These are phyloP conservation scores for Castanea sativa DNA, from an alignment of 306 rosid genomes.

Conservation along the genomic window DNA sequence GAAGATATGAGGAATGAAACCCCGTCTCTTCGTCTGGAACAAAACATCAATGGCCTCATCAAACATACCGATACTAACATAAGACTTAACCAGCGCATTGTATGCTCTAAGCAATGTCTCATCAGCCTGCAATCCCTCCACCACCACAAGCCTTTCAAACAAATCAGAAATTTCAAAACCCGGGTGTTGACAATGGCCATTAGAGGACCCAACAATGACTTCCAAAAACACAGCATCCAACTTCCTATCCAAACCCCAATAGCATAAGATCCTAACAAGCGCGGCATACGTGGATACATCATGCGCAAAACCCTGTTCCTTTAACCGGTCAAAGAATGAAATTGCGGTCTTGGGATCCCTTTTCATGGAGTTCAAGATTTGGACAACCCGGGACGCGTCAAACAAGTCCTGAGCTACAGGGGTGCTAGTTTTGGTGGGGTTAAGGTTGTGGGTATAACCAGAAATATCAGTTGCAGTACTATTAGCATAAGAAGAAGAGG, in stretches of 20 bases:
- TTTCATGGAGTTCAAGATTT: conserved; percentile 32
- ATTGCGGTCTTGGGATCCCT: conserved; percentile 50
- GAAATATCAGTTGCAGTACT: neutral
- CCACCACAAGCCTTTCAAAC: conserved; percentile 34
- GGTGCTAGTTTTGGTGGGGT: neutral
- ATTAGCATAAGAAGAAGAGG: neutral
- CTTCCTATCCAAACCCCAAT: conserved; percentile 46
- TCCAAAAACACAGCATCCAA: conserved; percentile 60
- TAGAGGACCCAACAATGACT: conserved; percentile 33
- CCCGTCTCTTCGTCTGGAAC: conserved; percentile 43
- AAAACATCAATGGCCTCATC: conserved; percentile 67
- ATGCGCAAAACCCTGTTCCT: conserved; percentile 43
- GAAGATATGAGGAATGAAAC: conserved; percentile 53
- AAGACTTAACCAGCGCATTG: conserved; percentile 60
- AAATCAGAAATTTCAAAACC: conserved; percentile 40
- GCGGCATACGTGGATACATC: conserved; percentile 47
- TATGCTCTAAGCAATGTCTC: conserved; percentile 41
- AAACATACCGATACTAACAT: conserved; percentile 54
- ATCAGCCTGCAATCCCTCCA: conserved; percentile 26
- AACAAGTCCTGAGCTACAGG: neutral
- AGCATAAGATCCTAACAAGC: conserved; percentile 54
- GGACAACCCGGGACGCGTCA: conserved; percentile 33
- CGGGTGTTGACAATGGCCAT: neutral
- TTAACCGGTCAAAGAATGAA: conserved; percentile 43
- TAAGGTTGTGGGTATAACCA: neutral